Evolutionary conservation across 208 protist species (phyloP).

Genomic region (Trypanosoma mega): DNA sequence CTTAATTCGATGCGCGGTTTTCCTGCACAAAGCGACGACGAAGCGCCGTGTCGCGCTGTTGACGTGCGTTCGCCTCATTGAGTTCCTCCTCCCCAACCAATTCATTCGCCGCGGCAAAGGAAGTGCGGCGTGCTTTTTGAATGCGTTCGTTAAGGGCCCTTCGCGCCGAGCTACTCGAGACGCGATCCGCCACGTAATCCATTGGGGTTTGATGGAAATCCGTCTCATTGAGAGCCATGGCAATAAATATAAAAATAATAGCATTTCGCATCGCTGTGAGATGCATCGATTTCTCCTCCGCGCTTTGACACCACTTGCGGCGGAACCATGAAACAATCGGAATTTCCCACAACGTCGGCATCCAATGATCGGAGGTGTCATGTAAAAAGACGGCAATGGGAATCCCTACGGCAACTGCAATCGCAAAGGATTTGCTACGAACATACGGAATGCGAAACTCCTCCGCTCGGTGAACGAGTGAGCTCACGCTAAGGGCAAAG

Average conservation of each 20-base stretch:
- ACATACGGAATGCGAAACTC: slow-evolving; percentile 55
- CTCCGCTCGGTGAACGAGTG: slow-evolving; percentile 61
- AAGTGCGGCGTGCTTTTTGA: slow-evolving; percentile 44
- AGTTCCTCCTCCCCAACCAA: slow-evolving; percentile 77
- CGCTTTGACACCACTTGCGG: slow-evolving; percentile 64
- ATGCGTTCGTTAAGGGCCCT: slow-evolving; percentile 63
- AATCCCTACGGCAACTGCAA: slow-evolving; percentile 62
- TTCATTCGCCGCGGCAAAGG: slow-evolving; percentile 62
- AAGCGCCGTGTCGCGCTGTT: slow-evolving; percentile 81
- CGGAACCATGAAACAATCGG: slow-evolving; percentile 79
- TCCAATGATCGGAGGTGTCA: slow-evolving; percentile 77
- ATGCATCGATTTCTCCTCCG: slow-evolving; percentile 51
- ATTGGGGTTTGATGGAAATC: slow-evolving; percentile 41
- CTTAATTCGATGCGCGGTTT: slow-evolving; percentile 37
- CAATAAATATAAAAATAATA: slow-evolving; percentile 63
- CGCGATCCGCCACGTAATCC: slow-evolving; percentile 71
- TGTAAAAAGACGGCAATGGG: slow-evolving; percentile 76
- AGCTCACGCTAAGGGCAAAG: slow-evolving; percentile 64
- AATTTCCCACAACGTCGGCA: slow-evolving; percentile 49
- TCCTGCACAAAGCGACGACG: slow-evolving; percentile 81
- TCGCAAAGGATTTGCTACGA: slow-evolving; percentile 53
- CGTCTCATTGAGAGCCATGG: slow-evolving; percentile 61
- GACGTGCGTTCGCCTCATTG: slow-evolving; percentile 65
- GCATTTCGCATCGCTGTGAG: slow-evolving; percentile 59
- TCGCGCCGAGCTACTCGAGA: slow-evolving; percentile 49